Base-by-base conservation (phyloP, 495 filamentous ascomycete genomes). In the Melanomma pulvis-pyrius region DNA sequence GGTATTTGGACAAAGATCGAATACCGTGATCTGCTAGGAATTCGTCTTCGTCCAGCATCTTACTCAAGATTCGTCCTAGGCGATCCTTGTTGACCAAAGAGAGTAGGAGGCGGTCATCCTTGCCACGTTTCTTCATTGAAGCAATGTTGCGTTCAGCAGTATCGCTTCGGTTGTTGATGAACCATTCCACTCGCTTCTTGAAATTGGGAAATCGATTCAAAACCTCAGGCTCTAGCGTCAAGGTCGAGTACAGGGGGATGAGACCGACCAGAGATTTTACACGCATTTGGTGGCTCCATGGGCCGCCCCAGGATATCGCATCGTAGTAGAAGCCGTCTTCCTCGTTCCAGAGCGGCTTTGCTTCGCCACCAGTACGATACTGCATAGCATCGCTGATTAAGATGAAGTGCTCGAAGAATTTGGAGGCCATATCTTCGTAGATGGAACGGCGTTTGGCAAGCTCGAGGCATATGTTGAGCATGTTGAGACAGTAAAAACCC, bases 311-410 rank as follows among this genome's bases (percentile, higher is more conserved):
- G 8, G 92, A 92, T 61, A 98, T 97, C 26, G 93, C 93, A 80
- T 98, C 93, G 77, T 98, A 98, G 81, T 98, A 98, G 82, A 98
- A 98, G 25, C 83, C 89, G 69, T 98, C 93, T 61, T 94, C 82
- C 15, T 97, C 92, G 67, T 96, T 97, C 93, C 93, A 98, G 1
- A 98, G 80, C 24, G 92, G 96, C 64, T 90, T 85, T 62, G 92
- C 89, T 74, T 91, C 88, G 47, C 85, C 86, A 6, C 89, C 92
- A 59, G 84, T 82, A 21, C 90, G 86, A 78, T 89, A 96, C 3
- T 93, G 96, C 93, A 98, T 97, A 30, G 93, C 93, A 81, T 98
- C 93, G 75, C 90, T 94, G 74, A 97, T 98, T 71, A 97, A 87
- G 68, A 98, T 88, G 77, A 98, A 98, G 74, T 98, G 93, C 77